These are phyloP conservation scores for Cucurbita ficifolia DNA, from an alignment of 306 rosid species.

Conservation along the genomic window DNA sequence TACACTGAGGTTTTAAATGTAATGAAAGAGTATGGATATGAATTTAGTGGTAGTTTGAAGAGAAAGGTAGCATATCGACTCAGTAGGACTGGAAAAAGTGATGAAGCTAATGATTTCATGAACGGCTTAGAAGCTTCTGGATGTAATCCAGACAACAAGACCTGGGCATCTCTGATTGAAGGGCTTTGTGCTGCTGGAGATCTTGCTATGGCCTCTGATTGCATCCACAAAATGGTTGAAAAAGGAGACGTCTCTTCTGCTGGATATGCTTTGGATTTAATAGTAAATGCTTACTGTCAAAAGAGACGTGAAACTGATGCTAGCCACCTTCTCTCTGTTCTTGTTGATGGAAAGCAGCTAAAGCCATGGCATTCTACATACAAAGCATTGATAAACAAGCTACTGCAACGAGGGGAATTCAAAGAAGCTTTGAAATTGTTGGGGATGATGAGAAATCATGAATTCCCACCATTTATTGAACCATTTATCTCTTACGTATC, in stretches of 20 bases:
- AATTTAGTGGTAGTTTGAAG: conserved; percentile 20
- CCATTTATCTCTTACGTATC: conserved; percentile 53
- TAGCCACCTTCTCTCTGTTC: conserved; percentile 27
- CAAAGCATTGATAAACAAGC: conserved; percentile 36
- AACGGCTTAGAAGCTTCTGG: conserved; percentile 32
- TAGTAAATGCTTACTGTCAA: conserved; percentile 42
- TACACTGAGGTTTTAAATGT: conserved; percentile 49
- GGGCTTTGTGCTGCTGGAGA: conserved; percentile 46
- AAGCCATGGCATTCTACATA: conserved; percentile 59
- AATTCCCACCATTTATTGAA: conserved; percentile 54
- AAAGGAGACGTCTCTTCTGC: conserved; percentile 32
- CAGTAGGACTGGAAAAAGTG: conserved; percentile 32
- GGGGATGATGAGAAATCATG: conserved; percentile 52
- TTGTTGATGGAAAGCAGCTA: conserved; percentile 29
- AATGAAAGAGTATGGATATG: conserved; percentile 47
- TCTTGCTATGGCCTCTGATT: conserved; percentile 40
- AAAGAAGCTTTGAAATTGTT: conserved; percentile 46
- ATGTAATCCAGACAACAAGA: conserved; percentile 24
- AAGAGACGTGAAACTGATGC: conserved; percentile 42
- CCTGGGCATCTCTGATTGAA: conserved; percentile 40
- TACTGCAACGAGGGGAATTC: conserved; percentile 43
- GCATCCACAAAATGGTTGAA: conserved; percentile 41
- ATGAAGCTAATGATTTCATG: conserved; percentile 35
- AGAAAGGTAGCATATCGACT: conserved; percentile 37
- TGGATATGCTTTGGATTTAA: conserved; percentile 27